These are phyloP conservation scores for Telopea speciosissima DNA, from an alignment of 177 flowering plant genomes.

Conservation along the genomic window DNA sequence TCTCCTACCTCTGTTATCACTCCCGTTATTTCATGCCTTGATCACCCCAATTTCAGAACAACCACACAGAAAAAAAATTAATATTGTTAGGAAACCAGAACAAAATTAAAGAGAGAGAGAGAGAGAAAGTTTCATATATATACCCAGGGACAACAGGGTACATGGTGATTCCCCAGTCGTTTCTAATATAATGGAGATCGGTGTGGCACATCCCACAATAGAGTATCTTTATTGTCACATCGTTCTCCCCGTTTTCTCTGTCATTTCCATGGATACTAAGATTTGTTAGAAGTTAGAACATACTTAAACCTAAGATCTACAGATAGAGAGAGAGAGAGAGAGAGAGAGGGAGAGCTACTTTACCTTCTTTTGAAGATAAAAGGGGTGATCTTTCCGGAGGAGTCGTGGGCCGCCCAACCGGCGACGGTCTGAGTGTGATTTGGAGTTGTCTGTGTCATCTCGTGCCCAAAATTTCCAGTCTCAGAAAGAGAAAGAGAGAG, in stretches of 20 bases:
- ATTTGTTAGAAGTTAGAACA: background rate
- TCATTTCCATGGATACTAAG: background rate
- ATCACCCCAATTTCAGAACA: background rate
- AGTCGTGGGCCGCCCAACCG: background rate
- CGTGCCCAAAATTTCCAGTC: background rate
- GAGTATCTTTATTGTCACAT: constrained; percentile 57
- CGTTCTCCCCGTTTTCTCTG: constrained; percentile 61
- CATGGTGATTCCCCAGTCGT: constrained; percentile 74
- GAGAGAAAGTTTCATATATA: background rate
- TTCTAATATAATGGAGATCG: constrained; percentile 51
- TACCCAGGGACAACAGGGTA: constrained; percentile 88
- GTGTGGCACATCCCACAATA: constrained; percentile 88
- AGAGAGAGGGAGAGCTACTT: background rate
- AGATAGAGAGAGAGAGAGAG: background rate
- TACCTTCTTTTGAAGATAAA: background rate
- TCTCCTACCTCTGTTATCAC: constrained; percentile 55
- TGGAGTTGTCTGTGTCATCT: background rate
- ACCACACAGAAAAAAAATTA: background rate
- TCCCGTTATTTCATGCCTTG: constrained; percentile 83
- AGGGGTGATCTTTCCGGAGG: background rate
- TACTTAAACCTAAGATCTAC: background rate
- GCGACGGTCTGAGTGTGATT: background rate
- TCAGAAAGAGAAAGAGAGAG: background rate
- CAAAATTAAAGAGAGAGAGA: background rate
- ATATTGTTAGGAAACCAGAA: background rate